Percentiles rank a stretch among this genome's conserved stretches.
Conservation (phyloP, 2,329 filamentous ascomycete genomes). For the Arthroderma sp. region DNA sequence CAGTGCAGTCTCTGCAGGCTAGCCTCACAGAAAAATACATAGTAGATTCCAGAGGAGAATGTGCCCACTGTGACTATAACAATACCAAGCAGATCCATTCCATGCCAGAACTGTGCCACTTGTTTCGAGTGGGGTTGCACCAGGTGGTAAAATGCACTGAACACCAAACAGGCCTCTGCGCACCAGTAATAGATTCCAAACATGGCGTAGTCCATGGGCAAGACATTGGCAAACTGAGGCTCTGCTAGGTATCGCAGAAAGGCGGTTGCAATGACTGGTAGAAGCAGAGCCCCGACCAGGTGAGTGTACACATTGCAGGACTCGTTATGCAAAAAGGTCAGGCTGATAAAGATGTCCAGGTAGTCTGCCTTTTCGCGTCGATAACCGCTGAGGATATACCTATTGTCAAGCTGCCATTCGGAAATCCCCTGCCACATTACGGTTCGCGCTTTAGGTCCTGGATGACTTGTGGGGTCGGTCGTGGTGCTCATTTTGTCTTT, state of each 20-base stretch:
- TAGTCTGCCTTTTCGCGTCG: slow-evolving; percentile 11
- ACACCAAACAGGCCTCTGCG: slow-evolving; percentile 10
- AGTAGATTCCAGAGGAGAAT: slow-evolving; percentile 8
- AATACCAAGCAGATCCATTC: slow-evolving; percentile 10
- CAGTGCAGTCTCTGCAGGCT: slow-evolving; percentile 8
- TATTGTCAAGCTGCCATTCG: slow-evolving; percentile 11
- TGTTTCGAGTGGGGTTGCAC: slow-evolving; percentile 8
- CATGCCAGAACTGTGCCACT: slow-evolving; percentile 9
- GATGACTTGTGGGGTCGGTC: neutral
- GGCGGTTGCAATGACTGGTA: slow-evolving; percentile 8
- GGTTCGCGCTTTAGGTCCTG: neutral
- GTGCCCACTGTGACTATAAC: slow-evolving; percentile 8
- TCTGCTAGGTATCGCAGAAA: slow-evolving; percentile 7
- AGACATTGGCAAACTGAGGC: slow-evolving; percentile 10
- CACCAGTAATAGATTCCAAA: slow-evolving; percentile 10
- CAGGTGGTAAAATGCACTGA: slow-evolving; percentile 9
- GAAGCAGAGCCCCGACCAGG: slow-evolving; percentile 10
- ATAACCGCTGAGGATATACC: slow-evolving; percentile 12
- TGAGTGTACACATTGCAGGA: slow-evolving; percentile 13
- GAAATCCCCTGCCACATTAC: slow-evolving; percentile 8
- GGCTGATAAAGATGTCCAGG: slow-evolving; percentile 10
- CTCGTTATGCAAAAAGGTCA: slow-evolving; percentile 13
- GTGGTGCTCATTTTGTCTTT: too few relatives aligned
- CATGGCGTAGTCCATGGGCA: slow-evolving; percentile 8
- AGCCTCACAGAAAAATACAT: slow-evolving; percentile 8